Evolutionary conservation across 2,329 filamentous ascomycete species (phyloP).

Genomic region (Diaporthe citri): DNA sequence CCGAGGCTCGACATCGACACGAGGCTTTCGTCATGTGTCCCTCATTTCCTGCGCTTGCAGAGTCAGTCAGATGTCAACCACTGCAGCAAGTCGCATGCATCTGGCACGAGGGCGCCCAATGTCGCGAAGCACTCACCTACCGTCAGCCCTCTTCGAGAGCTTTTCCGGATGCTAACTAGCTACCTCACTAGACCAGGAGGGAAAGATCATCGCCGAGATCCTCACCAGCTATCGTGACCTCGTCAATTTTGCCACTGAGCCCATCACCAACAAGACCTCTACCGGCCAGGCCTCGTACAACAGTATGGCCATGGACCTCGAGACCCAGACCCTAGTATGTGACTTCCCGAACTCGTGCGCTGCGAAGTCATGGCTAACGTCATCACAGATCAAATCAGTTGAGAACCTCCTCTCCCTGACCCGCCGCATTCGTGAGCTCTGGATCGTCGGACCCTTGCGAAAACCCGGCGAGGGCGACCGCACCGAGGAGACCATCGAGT

Average conservation of each 20-base stretch:
- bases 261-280: slow-evolving; percentile 50
- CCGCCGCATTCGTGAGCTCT: slow-evolving; percentile 63
- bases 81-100: background rate
- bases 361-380: background rate
- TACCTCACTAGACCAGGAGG: slow-evolving; percentile 56
- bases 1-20: background rate
- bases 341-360: background rate
- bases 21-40: too few species aligned
- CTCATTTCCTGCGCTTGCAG: background rate
- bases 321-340: slow-evolving; percentile 53
- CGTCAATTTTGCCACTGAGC: slow-evolving; percentile 52
- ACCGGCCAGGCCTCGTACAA: slow-evolving; percentile 55
- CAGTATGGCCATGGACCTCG: slow-evolving; percentile 55
- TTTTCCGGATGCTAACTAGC: slow-evolving; percentile 28
- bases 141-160: too few species aligned
- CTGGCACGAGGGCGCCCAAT: background rate
- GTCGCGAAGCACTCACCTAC: background rate
- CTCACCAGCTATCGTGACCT: slow-evolving; percentile 59
- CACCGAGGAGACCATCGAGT: slow-evolving; percentile 50
- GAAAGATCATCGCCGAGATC: slow-evolving; percentile 58
- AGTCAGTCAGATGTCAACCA: background rate
- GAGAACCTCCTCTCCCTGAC: slow-evolving; percentile 61
- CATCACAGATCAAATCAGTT: slow-evolving; percentile 53
- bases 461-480: slow-evolving; percentile 58
- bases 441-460: slow-evolving; percentile 62